Base-by-base conservation (phyloP, 768 basidiomycete genomes). In the Tephrocybe sp. region DNA sequence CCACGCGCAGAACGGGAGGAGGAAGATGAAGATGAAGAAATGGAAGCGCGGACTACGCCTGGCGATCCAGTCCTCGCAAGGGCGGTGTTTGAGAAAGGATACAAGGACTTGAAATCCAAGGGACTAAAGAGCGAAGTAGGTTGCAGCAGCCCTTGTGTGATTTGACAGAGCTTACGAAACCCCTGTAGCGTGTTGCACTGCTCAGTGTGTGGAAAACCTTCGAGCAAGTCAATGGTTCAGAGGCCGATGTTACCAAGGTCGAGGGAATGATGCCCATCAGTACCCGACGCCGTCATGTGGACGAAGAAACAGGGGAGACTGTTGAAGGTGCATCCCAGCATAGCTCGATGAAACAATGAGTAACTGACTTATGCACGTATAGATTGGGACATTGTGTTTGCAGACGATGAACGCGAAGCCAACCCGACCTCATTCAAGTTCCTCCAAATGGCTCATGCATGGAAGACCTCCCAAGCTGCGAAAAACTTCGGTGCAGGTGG, bases 341-440 rank as follows among this genome's bases (percentile, higher is more conserved):
- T n/a, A n/a, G n/a, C n/a, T n/a, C n/a, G n/a, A n/a, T n/a, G n/a
- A n/a, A n/a, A n/a, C n/a, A n/a, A n/a, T n/a, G n/a, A n/a, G n/a
- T n/a, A n/a, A n/a, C n/a, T n/a, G n/a, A n/a, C n/a, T n/a, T n/a
- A n/a, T n/a, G n/a, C n/a, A 55, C 16, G 4, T 24, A 30, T 25
- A 94, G 95, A 96, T 60, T 96, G 89, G 86, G 95, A 96, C 62
- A 82, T 95, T 61, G 86, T 95, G 18, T 98, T 98, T 67, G 86
- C 93, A 22, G 96, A 98, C 73, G 96, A 98, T 77, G 93, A 97
- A 62, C 80, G 87, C 44, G 95, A 96, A 61, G 82, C 87, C 38
- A 96, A 97, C 61, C 92, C 95, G 0, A 86, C 92, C 0, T 83
- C 91, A 0, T 96, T 94, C 86, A 96, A 94, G 62, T 94, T 98